Base-by-base conservation (phyloP, 1,284 basidiomycete genomes). In the Ceraceosorus guamensis region DNA sequence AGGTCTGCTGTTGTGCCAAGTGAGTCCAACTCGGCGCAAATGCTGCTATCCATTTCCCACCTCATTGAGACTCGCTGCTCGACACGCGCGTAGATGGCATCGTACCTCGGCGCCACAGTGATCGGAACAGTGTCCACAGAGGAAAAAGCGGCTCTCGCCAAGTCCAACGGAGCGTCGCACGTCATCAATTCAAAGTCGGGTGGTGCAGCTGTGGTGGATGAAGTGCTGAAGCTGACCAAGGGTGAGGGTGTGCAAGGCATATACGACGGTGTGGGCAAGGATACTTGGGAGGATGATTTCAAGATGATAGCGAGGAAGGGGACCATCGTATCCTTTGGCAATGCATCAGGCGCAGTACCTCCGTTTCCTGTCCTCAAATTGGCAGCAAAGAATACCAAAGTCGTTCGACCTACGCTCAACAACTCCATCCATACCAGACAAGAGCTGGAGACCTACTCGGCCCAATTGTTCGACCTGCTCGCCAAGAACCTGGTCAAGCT, bases 51-150 rank as follows among this genome's bases (percentile, higher is more conserved):
- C 14, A 18, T 8, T 3, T 11, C 34, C 18, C 11, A 30, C 3
- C 31, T 2, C 10, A 24, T 16, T 16, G 41, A 14, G 14, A 14
- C 24, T 24, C 24, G 24, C 24, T 24, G 24, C 24, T 13, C 16
- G 35, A 30, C 39, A 24, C 24, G 24, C 24, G 24, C 24, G 24
- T 2, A 52, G 39, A 60, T 68, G 79, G 83, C 60, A 46, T 75
- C 73, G 44, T 68, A 79, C 50, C 66, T 79, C 43, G 92, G 93
- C 13, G 91, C 88, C 1, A 85, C 84, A 8, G 89, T 96, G 30
- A 95, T 98, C 67, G 93, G 89, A 1, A 96, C 91, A n/a, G 89
- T 88, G 1, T 93, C 90, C 1, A 88, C 86, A 0, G 75, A 79
- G 24, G 88, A 84, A 69, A 98, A 98, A 76, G 89, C 89, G 3